A percentile compares a stretch with the other conserved stretches of the same genome.
These are phyloP conservation scores for Colletotrichum siamense DNA, from an alignment of 2,329 filamentous ascomycete species.

Conservation along the genomic window DNA sequence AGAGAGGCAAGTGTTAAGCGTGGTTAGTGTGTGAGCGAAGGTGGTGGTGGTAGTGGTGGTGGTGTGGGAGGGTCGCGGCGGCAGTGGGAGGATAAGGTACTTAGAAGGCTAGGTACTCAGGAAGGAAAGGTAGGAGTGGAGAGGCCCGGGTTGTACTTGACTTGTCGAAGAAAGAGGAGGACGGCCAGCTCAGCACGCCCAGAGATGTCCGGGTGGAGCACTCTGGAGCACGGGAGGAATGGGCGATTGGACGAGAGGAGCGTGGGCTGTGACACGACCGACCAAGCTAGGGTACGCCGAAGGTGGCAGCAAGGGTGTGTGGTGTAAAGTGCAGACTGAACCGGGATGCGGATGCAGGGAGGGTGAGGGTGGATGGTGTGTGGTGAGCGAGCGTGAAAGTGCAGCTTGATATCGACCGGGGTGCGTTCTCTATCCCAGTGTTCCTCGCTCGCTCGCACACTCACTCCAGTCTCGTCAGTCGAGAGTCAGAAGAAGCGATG, in stretches of 20 bases:
- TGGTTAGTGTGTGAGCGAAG: not conserved
- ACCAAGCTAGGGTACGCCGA: slow-evolving; percentile 22
- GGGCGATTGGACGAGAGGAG: slow-evolving; percentile 35
- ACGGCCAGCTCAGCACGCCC: slow-evolving; percentile 23
- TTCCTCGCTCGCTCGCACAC: not conserved
- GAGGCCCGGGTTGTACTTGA: slow-evolving; percentile 15
- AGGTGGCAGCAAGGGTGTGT: slow-evolving; percentile 20
- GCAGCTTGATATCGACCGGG: slow-evolving; percentile 18
- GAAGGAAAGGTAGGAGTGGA: slow-evolving; percentile 11
- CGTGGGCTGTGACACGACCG: slow-evolving; percentile 35
- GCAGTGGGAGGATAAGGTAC: slow-evolving; percentile 12
- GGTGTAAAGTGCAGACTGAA: not conserved
- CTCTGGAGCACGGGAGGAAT: slow-evolving; percentile 23
- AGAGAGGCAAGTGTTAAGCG: not conserved
- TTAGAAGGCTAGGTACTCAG: not conserved
- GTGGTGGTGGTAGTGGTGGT: not conserved
- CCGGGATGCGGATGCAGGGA: slow-evolving; percentile 12
- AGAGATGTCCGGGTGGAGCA: slow-evolving; percentile 22
- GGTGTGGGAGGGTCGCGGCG: slow-evolving; percentile 7
- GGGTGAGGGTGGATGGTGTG: slow-evolving; percentile 12
- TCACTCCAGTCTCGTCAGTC: not conserved
- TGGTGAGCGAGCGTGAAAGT: not conserved
- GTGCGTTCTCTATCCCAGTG: not conserved
- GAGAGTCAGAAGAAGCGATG: not conserved
- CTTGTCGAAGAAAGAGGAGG: slow-evolving; percentile 16